A percentile compares a stretch with the other conserved stretches of the same genome.
Conservation (phyloP, 2,329 filamentous ascomycete genomes). For the Neurospora sp. region DNA sequence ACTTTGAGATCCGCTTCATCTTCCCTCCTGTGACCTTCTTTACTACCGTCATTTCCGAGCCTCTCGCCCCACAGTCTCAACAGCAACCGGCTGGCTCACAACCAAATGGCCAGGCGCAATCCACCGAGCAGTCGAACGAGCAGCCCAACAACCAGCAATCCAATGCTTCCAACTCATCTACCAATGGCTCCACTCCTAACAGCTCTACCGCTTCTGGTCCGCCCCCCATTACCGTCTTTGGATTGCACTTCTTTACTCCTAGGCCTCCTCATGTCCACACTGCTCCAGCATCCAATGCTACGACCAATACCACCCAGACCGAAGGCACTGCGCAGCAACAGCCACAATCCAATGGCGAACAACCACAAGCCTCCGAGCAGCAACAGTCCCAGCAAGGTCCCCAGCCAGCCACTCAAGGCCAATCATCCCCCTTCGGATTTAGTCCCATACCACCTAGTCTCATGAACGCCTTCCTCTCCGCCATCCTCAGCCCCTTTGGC, state of each 20-base stretch:
- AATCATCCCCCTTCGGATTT: background rate
- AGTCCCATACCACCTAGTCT: background rate
- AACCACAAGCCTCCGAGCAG: constrained; percentile 1
- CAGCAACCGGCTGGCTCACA: background rate
- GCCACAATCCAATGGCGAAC: background rate
- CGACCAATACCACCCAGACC: constrained; percentile 1
- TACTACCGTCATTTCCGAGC: constrained; percentile 6
- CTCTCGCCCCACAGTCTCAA: background rate
- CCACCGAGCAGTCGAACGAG: background rate
- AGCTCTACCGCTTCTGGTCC: background rate
- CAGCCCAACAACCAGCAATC: background rate
- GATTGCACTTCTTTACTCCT: constrained; percentile 6
- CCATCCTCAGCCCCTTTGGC: constrained; percentile 10
- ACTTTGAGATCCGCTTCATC: constrained; percentile 4
- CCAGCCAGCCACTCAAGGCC: constrained; percentile 1
- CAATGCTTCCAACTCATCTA: background rate
- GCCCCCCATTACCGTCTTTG: constrained; percentile 3
- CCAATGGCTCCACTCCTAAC: background rate
- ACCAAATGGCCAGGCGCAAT: background rate
- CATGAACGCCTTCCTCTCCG: constrained; percentile 2
- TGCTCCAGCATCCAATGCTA: background rate
- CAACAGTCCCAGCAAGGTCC: constrained; percentile 1
- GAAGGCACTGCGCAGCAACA: constrained; percentile 1
- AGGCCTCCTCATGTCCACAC: background rate
- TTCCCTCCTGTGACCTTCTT: constrained; percentile 7